A percentile compares a stretch with the other conserved stretches of the same genome.
Conservation (phyloP, 1,284 basidiomycete species). For the Sparassis latifolia region DNA sequence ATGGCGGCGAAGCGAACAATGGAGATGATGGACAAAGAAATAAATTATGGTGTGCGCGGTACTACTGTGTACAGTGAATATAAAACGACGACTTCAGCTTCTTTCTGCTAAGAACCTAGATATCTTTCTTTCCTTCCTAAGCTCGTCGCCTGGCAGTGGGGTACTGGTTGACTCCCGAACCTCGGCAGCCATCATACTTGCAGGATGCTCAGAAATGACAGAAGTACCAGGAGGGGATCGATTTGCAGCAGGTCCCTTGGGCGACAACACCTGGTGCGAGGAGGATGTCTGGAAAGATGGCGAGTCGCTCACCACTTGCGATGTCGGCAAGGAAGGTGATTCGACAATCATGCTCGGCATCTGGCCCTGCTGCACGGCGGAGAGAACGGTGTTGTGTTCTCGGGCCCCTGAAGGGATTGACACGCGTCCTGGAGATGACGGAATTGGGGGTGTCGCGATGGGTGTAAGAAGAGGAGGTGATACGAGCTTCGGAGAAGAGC, state of each 20-base stretch:
- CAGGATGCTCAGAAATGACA: constrained; percentile 25
- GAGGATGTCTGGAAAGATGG: constrained; percentile 11
- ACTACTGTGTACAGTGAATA: too few relatives aligned
- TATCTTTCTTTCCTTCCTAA: constrained; percentile 26
- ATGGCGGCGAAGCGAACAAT: too few relatives aligned
- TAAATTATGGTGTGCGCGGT: too few relatives aligned
- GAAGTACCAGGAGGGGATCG: background rate
- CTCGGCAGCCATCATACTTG: constrained; percentile 33
- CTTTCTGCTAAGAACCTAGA: constrained; percentile 44
- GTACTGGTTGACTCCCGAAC: constrained; percentile 27
- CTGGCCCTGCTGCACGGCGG: constrained; percentile 2
- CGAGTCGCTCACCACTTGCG: constrained; percentile 9
- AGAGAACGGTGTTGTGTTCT: background rate
- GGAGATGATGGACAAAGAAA: too few relatives aligned
- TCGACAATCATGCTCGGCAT: constrained; percentile 18
- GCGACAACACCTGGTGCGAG: too few relatives aligned
- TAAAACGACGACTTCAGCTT: constrained; percentile 9
- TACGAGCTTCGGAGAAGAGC: constrained; percentile 28
- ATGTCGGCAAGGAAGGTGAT: constrained; percentile 19
- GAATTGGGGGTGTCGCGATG: constrained; percentile 9
- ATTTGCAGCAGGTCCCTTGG: background rate
- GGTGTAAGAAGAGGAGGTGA: constrained; percentile 15
- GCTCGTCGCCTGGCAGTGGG: constrained; percentile 3
- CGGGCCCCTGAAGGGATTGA: background rate
- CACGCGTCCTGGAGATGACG: constrained; percentile 6